These are phyloP conservation scores for Teratosphaeria zuluensis DNA, from an alignment of 2,329 filamentous ascomycete species.

Conservation along the genomic window DNA sequence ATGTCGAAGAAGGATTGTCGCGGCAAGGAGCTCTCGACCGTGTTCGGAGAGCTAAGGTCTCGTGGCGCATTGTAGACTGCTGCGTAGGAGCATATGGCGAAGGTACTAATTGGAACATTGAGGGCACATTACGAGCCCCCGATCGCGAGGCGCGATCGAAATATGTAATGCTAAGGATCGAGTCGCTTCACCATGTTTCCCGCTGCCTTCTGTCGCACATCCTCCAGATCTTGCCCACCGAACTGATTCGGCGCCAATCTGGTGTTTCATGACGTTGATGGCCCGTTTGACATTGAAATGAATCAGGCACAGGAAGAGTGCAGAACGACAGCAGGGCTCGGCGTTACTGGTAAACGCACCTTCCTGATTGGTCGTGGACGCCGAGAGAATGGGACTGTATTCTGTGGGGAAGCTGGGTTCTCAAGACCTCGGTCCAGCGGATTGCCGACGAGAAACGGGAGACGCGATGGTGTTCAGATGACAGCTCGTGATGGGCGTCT, in stretches of 20 bases:
- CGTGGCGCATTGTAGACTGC: neutral
- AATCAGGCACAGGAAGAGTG: neutral
- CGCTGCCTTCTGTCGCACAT: too few species aligned
- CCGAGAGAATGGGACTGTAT: neutral
- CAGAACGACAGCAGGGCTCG: neutral
- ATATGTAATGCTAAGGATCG: too few species aligned
- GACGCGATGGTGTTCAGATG: neutral
- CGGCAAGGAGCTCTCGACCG: slow-evolving; percentile 7
- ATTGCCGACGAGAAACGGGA: neutral
- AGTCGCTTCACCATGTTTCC: too few species aligned
- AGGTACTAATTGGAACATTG: too few species aligned
- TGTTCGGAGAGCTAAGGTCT: neutral
- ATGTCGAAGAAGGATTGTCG: slow-evolving; percentile 11
- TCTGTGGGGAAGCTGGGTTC: neutral
- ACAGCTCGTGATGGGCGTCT: neutral
- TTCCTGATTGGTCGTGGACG: neutral
- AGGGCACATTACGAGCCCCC: too few species aligned
- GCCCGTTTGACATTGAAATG: neutral
- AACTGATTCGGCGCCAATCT: too few species aligned
- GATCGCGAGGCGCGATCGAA: too few species aligned
- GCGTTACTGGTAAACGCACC: neutral
- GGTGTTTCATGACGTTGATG: too few species aligned
- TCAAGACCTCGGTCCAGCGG: neutral
- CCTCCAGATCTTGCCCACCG: too few species aligned
- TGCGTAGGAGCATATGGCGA: neutral